Conservation (phyloP, 2,329 filamentous ascomycete genomes). For the Coniella lustricola region DNA sequence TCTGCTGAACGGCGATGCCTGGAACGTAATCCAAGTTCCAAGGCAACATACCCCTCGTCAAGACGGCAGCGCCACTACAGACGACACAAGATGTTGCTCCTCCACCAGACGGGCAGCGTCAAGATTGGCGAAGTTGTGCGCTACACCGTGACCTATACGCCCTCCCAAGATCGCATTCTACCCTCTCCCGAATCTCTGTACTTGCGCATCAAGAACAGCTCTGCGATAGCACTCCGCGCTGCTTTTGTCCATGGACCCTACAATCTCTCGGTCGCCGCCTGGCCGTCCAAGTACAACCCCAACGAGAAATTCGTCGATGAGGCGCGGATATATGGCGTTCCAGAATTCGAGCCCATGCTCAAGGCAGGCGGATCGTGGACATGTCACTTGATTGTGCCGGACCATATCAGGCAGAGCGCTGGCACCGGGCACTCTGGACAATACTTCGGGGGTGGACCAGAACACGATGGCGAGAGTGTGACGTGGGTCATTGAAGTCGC, state of each 20-base stretch:
- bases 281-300: constrained; percentile 75
- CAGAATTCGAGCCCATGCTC: constrained; percentile 92
- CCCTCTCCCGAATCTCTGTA: constrained; percentile 75
- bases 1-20: not conserved
- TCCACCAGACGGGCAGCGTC: constrained; percentile 85
- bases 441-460: constrained; percentile 37
- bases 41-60: not conserved
- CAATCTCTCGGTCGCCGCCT: constrained; percentile 78
- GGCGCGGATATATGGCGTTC: constrained; percentile 64
- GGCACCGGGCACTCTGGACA: constrained; percentile 35
- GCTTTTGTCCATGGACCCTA: constrained; percentile 97
- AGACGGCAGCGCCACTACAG: not conserved
- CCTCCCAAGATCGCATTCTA: constrained; percentile 79
- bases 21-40: not conserved
- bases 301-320: constrained; percentile 64
- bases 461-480: constrained; percentile 49
- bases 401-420: constrained; percentile 63
- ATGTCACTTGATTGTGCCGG: constrained; percentile 72
- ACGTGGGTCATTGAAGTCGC: constrained; percentile 88
- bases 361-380: constrained; percentile 89
- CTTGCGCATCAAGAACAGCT: constrained; percentile 87
- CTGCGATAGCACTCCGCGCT: constrained; percentile 80
- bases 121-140: constrained; percentile 92
- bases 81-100: constrained; percentile 65
- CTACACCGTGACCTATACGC: constrained; percentile 88